Base-by-base conservation (phyloP, 768 basidiomycete genomes). In the Phlebiopsis flavidoalba region DNA sequence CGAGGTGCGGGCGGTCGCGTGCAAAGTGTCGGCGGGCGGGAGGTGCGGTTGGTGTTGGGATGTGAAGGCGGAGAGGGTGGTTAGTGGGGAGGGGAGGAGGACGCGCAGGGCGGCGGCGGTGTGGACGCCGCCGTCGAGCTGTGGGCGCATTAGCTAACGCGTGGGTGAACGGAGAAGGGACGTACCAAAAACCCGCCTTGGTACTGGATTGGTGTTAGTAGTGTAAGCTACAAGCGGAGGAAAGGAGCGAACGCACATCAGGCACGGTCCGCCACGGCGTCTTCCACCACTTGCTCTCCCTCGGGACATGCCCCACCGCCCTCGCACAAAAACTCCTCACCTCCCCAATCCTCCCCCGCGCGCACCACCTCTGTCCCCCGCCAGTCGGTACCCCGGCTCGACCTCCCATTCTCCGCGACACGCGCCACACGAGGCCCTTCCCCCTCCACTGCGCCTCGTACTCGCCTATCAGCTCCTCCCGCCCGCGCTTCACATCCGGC, bases 81-180 rank as follows among this genome's bases (percentile, higher is more conserved):
- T 80, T 61, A 88, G 65, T 12, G 77, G 62, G 66, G 70, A 69
- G 10, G 85, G 79, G 62, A 91, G 81, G 48, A 87, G 78, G 31
- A 80, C 74, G 19, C 88, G 82, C 33, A 91, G 73, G 5, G 82
- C 82, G 0, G 87, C 88, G 12, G 80, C 74, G 7, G 83, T 86
- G 74, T 92, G 91, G 35, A 92, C 91, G 60, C 89, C 91, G 15
- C 88, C 86, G 67, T 93, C 90, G 14, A 92, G 83, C 81, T 93
- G 69, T 10, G 31, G 35, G 48, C 35, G 65, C 11, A 43, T 12
- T 51, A 54, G 2, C 26, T 2, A 49, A 24, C 3, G 21, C 5
- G 11, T 21, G 24, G 6, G 47, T n/a, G n/a, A n/a, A n/a, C n/a
- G n/a, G 26, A n/a, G 22, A 2, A 24, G 1, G 65, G 65, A 70